Evolutionary conservation across 805 yeast species (phyloP), one percentile per base, ranked within the genome.

Genomic region (Kodamaea fukazawae): DNA sequence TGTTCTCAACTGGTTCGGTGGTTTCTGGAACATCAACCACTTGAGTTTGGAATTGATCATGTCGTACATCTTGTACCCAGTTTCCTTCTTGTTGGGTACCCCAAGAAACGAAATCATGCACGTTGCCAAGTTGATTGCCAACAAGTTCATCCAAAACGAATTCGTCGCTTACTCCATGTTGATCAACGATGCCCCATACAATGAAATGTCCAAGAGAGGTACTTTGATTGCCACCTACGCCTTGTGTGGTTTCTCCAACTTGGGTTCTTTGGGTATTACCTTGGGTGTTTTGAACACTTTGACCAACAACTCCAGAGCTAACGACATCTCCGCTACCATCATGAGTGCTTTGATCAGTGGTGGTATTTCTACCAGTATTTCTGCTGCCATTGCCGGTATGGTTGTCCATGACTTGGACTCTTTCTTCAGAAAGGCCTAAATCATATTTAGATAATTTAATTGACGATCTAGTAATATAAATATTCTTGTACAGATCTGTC

Each of bases 341-440:
- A 40, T 69, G 25, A 69, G 78, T 29, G 71, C 83, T 3, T 67
- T 79, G 49, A 42, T 75, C 27, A 61, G 75, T 14, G 85, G 85
- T 4, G 69, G 71, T 41, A 61, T 75, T 41, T 63, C 81, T 15
- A 79, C 85, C 11, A 60, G 75, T 42, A 58, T 74, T 43, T 71
- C 80, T 3, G 82, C 83, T 20, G 73, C 77, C 38, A 74, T 76
- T 42, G 83, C 84, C 6, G 82, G 81, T 20, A 79, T 79, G 84
- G 76, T 78, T 17, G 65, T 79, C 53, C 75, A 76, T 40, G 75
- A 76, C 47, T 59, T 74, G 55, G 44, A 45, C 38, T 50, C 59
- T 5, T 60, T 52, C 42, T 32, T 39, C 34, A 39, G 18, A 20
- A 15, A 33, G 6, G 7, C 34, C 13, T 30, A 29, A 14, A 22